Evolutionary conservation across 2,329 filamentous ascomycete genomes (phyloP).

Genomic region (Colletotrichum cereale): DNA sequence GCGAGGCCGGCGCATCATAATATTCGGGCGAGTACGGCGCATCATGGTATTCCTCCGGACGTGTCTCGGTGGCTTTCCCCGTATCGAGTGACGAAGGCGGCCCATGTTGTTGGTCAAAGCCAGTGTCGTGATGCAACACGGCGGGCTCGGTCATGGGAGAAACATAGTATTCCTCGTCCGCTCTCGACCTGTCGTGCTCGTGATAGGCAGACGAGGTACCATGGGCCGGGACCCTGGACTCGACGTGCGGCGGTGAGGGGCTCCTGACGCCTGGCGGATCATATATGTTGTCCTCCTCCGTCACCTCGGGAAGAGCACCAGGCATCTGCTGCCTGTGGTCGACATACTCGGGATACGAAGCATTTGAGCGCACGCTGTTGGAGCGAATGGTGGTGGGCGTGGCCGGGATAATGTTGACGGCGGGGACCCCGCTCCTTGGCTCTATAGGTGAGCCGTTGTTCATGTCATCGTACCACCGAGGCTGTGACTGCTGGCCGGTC

Average conservation of each 20-base stretch:
- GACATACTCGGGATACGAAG: constrained; percentile 21
- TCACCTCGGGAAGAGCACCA: constrained; percentile 25
- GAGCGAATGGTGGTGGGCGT: constrained; percentile 36
- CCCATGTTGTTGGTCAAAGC: not conserved
- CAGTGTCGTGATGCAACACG: constrained; percentile 14
- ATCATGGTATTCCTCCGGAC: not conserved
- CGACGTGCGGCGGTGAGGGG: constrained; percentile 4
- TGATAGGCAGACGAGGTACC: constrained; percentile 14
- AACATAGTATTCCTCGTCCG: constrained; percentile 3
- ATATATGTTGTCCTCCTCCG: constrained; percentile 35
- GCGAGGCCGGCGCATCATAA: not conserved
- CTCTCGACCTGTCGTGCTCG: not conserved
- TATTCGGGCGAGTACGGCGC: constrained; percentile 4
- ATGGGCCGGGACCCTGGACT: not conserved
- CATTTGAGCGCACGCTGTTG: constrained; percentile 36
- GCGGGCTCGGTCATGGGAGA: constrained; percentile 27
- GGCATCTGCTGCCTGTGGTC: constrained; percentile 22
- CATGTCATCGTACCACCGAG: constrained; percentile 30
- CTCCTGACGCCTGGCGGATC: constrained; percentile 14
- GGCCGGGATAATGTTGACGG: constrained; percentile 37
- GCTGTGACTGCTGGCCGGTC: constrained; percentile 21
- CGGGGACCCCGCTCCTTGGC: constrained; percentile 32
- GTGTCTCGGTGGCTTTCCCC: constrained; percentile 13
- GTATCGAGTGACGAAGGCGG: not conserved
- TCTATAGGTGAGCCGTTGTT: constrained; percentile 33